Conservation (phyloP, 441 rosid species). For the Rhodomyrtus psidioides region DNA sequence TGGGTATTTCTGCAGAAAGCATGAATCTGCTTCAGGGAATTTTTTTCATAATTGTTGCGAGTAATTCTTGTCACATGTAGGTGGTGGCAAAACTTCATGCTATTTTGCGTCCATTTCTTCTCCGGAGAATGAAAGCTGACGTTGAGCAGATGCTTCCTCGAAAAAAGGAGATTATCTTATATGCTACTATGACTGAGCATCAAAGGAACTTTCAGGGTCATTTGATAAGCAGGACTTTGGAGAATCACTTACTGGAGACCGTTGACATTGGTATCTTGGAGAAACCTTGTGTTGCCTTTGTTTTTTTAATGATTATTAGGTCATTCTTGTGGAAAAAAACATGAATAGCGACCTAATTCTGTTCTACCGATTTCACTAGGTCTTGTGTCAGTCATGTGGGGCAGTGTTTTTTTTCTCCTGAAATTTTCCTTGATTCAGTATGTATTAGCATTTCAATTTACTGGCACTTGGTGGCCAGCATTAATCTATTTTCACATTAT, state of each 20-base stretch:
- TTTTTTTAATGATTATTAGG: neutral
- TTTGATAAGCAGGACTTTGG: slow-evolving; percentile 69
- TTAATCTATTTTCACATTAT: neutral
- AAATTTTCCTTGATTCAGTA: neutral
- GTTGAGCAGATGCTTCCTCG: slow-evolving; percentile 90
- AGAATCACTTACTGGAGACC: slow-evolving; percentile 42
- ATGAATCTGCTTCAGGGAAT: neutral
- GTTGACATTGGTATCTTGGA: slow-evolving; percentile 29
- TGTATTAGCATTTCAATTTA: neutral
- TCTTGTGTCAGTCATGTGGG: neutral
- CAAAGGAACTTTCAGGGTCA: slow-evolving; percentile 90
- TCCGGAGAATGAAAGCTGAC: slow-evolving; percentile 89
- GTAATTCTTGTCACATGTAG: slow-evolving; percentile 29
- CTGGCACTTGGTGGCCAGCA: neutral
- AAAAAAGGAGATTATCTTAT: slow-evolving; percentile 86
- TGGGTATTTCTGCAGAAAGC: slow-evolving; percentile 8
- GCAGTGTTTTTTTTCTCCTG: neutral
- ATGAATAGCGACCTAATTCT: neutral
- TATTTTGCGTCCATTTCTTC: slow-evolving; percentile 94
- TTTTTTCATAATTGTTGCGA: neutral
- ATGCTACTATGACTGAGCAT: slow-evolving; percentile 83
- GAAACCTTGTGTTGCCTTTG: neutral
- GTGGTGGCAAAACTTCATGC: slow-evolving; percentile 91
- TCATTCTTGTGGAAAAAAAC: neutral
- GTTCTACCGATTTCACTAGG: neutral